Evolutionary conservation across 2,329 filamentous ascomycete genomes (phyloP), one percentile per base, ranked within the genome.

Genomic region (Gaeumannomyces sp.): DNA sequence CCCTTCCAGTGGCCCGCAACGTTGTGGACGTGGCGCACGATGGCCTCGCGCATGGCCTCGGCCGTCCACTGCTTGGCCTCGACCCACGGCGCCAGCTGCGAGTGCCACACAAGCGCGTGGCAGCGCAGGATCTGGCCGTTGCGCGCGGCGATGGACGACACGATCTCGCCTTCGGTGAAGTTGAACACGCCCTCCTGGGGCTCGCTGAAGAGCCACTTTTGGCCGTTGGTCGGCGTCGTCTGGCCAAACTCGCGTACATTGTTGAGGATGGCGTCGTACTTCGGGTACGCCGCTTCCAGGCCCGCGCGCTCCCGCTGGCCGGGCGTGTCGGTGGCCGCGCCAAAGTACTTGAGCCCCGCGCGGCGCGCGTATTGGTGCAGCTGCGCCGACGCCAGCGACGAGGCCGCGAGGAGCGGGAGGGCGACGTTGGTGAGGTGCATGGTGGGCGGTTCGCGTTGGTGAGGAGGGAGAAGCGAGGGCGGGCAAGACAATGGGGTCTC

Each of bases 311-410:
- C 62, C 16, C 62, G 75, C 56, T 81, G 71, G 66, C 81, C 78
- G 3, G 67, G 69, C 27, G 84, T 83, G 70, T 86, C 83, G 33
- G 83, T 83, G 1, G 83, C 84, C 2, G 82, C 81, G 60, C 83
- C 83, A 63, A 85, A 85, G 72, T 84, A 85, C 60, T 76, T 67
- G 61, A 79, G 73, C 7, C 80, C 81, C n/a, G 78, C 77, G 63
- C 76, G 75, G 60, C 78, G 74, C 13, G 81, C 80, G 5, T 80
- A 72, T 57, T 75, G 70, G 65, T 79, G 75, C n/a, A 81, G 74
- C 63, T 73, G 72, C 1, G 72, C 72, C 1, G 70, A 69, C 3
- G 57, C 60, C 53, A 59, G 53, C 6, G 62, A 35, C 16, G 53
- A 27, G 14, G 35, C 64, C 28, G 50, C 50, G 10, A 63, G 22